Evolutionary conservation across 192 early-diverging fungal species (phyloP), one percentile per base, ranked within the genome.

Genomic region (Backusella circina): DNA sequence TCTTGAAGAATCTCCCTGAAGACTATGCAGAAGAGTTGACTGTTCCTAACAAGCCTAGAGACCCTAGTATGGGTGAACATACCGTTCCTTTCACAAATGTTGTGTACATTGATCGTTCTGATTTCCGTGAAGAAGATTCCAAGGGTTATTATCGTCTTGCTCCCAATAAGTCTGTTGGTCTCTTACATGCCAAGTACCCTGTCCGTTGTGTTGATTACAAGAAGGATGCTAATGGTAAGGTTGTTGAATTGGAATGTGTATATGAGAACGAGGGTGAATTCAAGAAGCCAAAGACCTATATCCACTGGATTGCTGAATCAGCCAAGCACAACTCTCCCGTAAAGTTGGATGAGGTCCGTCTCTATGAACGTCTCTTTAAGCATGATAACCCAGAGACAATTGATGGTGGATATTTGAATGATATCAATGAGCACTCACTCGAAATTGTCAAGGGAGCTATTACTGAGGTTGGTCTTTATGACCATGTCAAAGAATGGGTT

Each of bases 261-360:
- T 97, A 95, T 79, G 94, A 97, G 72, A 90, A 91, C 77, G 85
- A 76, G 26, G 73, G 69, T 1, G 88, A 83, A 23, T 86, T 87
- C 77, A 87, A 82, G 75, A 94, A 95, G 85, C 96, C 98, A 70
- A 99, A 98, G 89, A 93, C 98, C 2, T 99, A 93, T 84, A 98
- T 99, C 86, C 98, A 99, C 81, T 99, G 98, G 98, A 87, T 99
- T 30, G 95, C 94, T 41, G 91, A 98, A 73, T 94, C 92, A 28
- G 86, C 89, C 36, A 88, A 90, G 75, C 93, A 92, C 77, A 86
- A 88, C 31, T 96, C 94, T 8, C 96, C 98, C 18, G 91, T 98
- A 18, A 82, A 84, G 31, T 77, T 98, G 50, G 85, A 89, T 73
- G 94, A 99, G 83, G 86, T 96, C 16, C 89, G 95, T 57, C 80